Percentiles rank a stretch among this genome's conserved stretches.
Conservation (phyloP, 805 yeast species). For the Lipomyces orientalis region DNA sequence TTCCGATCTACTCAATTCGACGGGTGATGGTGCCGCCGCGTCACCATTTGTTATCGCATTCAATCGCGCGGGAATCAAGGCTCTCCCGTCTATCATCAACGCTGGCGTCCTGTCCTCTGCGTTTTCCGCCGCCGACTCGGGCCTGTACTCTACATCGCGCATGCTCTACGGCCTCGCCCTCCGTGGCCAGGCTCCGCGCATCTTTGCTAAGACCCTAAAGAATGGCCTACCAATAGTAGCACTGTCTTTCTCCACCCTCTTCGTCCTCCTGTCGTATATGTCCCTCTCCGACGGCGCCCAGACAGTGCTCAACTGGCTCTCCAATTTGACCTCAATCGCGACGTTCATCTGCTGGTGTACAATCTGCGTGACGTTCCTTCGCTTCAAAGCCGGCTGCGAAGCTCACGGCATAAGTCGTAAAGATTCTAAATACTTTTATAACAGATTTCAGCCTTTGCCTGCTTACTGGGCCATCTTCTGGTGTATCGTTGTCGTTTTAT, state of each 20-base stretch:
- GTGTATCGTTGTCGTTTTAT: conserved; percentile 58
- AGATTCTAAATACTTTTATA: conserved; percentile 54
- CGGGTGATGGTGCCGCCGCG: conserved; percentile 72
- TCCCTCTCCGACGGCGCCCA: conserved; percentile 62
- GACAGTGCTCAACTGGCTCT: conserved; percentile 72
- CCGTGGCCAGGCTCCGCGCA: conserved; percentile 73
- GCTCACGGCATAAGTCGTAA: conserved; percentile 58
- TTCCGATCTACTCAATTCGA: conserved; percentile 61
- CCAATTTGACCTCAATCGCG: conserved; percentile 72
- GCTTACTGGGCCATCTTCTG: conserved; percentile 56
- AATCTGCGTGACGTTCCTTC: conserved; percentile 62
- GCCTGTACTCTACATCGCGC: conserved; percentile 43
- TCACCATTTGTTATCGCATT: conserved; percentile 87
- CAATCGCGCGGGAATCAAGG: conserved; percentile 61
- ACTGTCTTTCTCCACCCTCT: conserved; percentile 56
- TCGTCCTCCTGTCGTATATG: conserved; percentile 51
- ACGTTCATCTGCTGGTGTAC: conserved; percentile 66
- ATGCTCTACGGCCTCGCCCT: conserved; percentile 72
- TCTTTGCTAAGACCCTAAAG: conserved; percentile 65
- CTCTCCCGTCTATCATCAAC: conserved; percentile 78
- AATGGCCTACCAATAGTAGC: conserved; percentile 74
- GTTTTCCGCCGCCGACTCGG: conserved; percentile 64
- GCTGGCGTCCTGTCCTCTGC: conserved; percentile 76
- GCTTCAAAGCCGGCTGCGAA: conserved; percentile 64
- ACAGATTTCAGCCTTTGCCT: conserved; percentile 66